Percentiles rank a stretch among this genome's conserved stretches.
Evolutionary conservation across 768 basidiomycete genomes (phyloP).

Genomic region (Hydnum rufescens): DNA sequence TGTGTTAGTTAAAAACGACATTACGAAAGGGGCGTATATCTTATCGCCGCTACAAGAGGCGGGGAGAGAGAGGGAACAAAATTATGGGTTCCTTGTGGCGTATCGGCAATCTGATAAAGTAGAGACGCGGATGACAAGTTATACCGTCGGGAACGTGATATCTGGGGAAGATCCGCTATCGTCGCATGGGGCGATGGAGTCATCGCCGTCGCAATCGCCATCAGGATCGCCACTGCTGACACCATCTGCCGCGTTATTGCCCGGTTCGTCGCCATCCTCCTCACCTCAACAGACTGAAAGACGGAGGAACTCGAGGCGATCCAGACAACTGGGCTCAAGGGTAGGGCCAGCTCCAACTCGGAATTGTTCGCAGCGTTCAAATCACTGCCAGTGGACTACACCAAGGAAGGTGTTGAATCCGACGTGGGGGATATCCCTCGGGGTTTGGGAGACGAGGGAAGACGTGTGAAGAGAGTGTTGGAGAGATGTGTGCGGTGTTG

Average conservation of each 20-base stretch:
- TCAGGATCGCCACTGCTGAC: no score
- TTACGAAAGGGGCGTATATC: slow-evolving; percentile 67
- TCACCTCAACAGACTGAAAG: no score
- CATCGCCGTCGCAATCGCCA: no score
- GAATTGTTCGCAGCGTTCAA: slow-evolving; percentile 60
- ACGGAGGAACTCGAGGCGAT: no score
- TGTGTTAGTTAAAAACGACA: neutral
- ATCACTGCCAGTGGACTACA: slow-evolving; percentile 51
- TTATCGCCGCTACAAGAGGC: slow-evolving; percentile 84
- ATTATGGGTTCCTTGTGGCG: slow-evolving; percentile 69
- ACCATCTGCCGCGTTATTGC: no score
- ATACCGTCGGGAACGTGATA: slow-evolving; percentile 51
- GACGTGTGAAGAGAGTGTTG: neutral
- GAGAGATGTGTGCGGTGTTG: neutral
- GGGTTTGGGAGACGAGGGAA: neutral
- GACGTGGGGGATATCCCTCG: slow-evolving; percentile 11
- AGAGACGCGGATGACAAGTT: slow-evolving; percentile 60
- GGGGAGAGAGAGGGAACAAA: slow-evolving; percentile 71
- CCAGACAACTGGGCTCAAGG: no score
- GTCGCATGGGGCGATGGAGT: neutral
- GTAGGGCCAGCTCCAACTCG: no score
- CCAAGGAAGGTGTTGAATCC: slow-evolving; percentile 18
- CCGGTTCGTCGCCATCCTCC: no score
- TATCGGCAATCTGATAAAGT: slow-evolving; percentile 50
- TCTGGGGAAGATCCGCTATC: neutral